Conservation (phyloP, 2,329 filamentous ascomycete genomes). For the Scortechinia acanthostroma region DNA sequence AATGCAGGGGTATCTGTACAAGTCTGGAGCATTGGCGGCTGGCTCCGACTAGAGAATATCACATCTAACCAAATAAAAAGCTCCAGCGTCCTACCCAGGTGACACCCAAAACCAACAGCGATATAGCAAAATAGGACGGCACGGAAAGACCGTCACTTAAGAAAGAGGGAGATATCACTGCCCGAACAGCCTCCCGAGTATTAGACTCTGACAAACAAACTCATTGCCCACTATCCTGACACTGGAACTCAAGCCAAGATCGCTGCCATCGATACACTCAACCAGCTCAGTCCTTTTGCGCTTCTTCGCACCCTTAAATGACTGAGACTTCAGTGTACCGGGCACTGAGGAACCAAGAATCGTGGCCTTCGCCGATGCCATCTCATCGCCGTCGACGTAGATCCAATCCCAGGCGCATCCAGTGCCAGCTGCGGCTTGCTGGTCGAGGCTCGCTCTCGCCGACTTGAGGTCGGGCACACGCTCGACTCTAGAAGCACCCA, state of each 20-base stretch:
- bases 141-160: no score
- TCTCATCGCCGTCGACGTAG: not conserved
- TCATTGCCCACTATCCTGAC: not conserved
- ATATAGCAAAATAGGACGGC: no score
- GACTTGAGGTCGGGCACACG: not conserved
- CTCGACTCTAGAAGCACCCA: not conserved
- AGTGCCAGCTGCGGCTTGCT: not conserved
- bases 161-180: not conserved
- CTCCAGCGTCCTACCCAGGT: no score
- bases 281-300: not conserved
- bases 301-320: not conserved
- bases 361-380: not conserved
- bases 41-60: no score
- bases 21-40: no score
- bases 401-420: not conserved
- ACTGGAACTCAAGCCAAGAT: not conserved
- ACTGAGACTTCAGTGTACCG: not conserved
- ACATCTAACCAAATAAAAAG: no score
- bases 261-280: not conserved
- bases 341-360: not conserved
- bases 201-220: slow-evolving; percentile 2
- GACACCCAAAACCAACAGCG: no score
- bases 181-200: slow-evolving; percentile 1
- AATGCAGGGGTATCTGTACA: no score
- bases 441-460: not conserved